These are phyloP conservation scores for Lentinus tigrinus DNA, from an alignment of 768 basidiomycete genomes.

Conservation along the genomic window DNA sequence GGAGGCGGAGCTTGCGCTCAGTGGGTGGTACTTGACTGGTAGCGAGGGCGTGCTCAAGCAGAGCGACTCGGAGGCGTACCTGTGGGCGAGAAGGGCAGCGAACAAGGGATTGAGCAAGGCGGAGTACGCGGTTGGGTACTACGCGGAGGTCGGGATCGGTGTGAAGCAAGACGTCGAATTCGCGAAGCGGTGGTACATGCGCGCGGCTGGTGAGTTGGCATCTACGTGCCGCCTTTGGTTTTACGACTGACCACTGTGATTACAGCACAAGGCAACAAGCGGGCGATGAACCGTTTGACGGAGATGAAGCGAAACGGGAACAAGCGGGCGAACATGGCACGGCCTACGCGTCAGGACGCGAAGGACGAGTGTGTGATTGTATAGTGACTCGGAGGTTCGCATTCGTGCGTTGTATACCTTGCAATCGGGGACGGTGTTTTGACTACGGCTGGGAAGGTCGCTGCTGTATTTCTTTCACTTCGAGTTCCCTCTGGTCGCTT, in stretches of 20 bases:
- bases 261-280: conserved; percentile 94
- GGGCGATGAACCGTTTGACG: conserved; percentile 93
- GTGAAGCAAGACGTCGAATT: conserved; percentile 95
- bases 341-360: conserved; percentile 92
- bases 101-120: conserved; percentile 97
- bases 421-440: neutral
- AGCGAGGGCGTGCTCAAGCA: conserved; percentile 96
- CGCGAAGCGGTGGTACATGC: conserved; percentile 99
- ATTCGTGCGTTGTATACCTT: neutral
- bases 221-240: neutral
- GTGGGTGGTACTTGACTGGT: conserved; percentile 98
- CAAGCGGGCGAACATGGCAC: conserved; percentile 71
- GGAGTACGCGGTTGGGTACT: conserved; percentile 98
- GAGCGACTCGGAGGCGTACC: conserved; percentile 96
- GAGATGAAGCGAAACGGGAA: conserved; percentile 91
- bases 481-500: neutral
- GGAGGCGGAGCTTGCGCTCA: conserved; percentile 92
- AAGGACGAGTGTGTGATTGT: conserved; percentile 91
- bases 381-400: conserved; percentile 24
- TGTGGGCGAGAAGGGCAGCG: conserved; percentile 95
- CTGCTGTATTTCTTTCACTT: neutral
- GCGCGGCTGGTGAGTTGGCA: conserved; percentile 80
- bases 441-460: neutral
- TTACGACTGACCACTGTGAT: neutral
- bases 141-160: conserved; percentile 96